Percentiles rank a stretch among this genome's conserved stretches.
Evolutionary conservation across 2,329 filamentous ascomycete genomes (phyloP).

Genomic region (Herpomyces periplanetae): DNA sequence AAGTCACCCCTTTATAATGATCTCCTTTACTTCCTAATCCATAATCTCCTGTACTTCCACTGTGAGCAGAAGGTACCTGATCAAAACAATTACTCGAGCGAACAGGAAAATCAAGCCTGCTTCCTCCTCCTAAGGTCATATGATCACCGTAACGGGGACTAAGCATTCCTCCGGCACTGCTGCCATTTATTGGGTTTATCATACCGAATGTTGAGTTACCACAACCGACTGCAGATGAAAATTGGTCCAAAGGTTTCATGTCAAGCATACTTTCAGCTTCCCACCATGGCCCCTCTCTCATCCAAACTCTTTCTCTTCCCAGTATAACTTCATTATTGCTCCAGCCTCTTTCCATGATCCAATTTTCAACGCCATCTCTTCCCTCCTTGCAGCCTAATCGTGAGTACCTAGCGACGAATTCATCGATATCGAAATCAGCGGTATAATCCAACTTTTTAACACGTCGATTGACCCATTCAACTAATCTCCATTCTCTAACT

Average conservation of each 20-base stretch:
- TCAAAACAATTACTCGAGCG: conserved; percentile 12
- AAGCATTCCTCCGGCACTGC: conserved; percentile 23
- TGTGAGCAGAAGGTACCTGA: conserved; percentile 15
- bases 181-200: conserved; percentile 15
- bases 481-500: conserved; percentile 59
- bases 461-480: conserved; percentile 81
- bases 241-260: conserved; percentile 21
- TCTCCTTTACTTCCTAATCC: conserved; percentile 62
- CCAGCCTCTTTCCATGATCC: conserved; percentile 80
- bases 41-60: conserved; percentile 27
- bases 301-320: conserved; percentile 71
- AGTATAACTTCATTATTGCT: conserved; percentile 85
- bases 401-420: conserved; percentile 50
- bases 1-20: conserved; percentile 23
- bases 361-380: conserved; percentile 64
- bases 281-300: conserved; percentile 81
- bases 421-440: conserved; percentile 71
- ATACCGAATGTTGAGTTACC: conserved; percentile 30
- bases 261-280: conserved; percentile 89
- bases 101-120: conserved; percentile 9
- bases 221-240: conserved; percentile 9
- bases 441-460: conserved; percentile 80
- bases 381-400: conserved; percentile 58
- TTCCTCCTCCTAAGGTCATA: conserved; percentile 17
- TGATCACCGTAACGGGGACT: conserved; percentile 17